Evolutionary conservation across 192 early-diverging fungal genomes (phyloP), one percentile per base, ranked within the genome.

Genomic region (Umbelopsis vinacea): DNA sequence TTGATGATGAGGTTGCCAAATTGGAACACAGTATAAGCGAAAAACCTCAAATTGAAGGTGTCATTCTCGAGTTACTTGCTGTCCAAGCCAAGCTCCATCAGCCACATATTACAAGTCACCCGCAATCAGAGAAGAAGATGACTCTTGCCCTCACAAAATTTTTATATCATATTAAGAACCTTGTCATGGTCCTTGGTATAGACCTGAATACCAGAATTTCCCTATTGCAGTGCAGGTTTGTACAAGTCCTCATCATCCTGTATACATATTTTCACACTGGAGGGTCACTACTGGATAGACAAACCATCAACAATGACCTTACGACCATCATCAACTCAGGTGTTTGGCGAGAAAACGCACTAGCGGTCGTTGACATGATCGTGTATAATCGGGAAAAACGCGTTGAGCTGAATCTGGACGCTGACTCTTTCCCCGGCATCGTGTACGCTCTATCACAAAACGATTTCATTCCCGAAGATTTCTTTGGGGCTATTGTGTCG

Each of bases 11-110:
- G 48, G 17, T 21, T 6, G 48, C 48, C 48, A 50, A 50, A 21
- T 1, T 50, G 48, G 48, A 50, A 21, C 48, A 5, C 9, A 50
- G 5, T 50, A 1, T 50, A 15, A 2, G 11, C n/a, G 17, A 6
- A 6, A 50, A 19, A 50, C 48, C 48, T n/a, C 48, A 50, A n/a
- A 50, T 6, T 6, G 48, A 50, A 21, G 48, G 19, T 50, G 19
- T 6, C n/a, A 6, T 50, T 50, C 4, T 50, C n/a, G 48, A 50
- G n/a, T 21, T 50, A 19, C 15, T 15, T 15, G 15, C 48, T 50
- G 48, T 50, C 17, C 48, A 50, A 50, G 48, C 48, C 48, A 50
- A 50, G 48, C 48, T 50, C 15, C 48, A 50, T 21, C 48, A 50
- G n/a, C 48, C 48, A 50, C 48, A 50, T 50, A n/a, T 50, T 3